These are phyloP conservation scores for Kickxella alabastrina DNA, from an alignment of 192 early-diverging fungal species.

Conservation along the genomic window DNA sequence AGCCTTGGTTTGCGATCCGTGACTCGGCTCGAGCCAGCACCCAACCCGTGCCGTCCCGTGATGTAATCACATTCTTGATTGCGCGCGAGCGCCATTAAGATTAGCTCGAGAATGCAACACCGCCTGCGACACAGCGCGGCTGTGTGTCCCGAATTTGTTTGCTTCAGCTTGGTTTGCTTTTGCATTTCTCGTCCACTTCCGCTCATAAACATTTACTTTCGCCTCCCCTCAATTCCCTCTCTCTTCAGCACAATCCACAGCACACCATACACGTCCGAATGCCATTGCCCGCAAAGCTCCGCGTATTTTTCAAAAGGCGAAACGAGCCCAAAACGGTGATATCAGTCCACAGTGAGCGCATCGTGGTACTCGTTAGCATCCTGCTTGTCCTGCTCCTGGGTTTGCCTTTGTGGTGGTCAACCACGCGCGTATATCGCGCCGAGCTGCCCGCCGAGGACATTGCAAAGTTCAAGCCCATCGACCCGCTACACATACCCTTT, in stretches of 20 bases:
- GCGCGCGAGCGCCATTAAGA: no score
- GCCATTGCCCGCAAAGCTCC: slow-evolving; percentile 22
- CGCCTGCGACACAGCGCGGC: no score
- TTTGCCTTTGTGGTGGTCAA: slow-evolving; percentile 51
- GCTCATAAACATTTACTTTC: no score
- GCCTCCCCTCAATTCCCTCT: no score
- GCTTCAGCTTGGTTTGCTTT: no score
- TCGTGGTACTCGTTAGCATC: slow-evolving; percentile 42
- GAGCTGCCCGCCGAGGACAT: slow-evolving; percentile 26
- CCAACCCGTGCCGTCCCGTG: no score
- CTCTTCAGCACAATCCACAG: neutral
- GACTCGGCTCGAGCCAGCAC: no score
- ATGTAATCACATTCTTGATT: no score
- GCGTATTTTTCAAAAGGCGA: slow-evolving; percentile 17
- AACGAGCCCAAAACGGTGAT: slow-evolving; percentile 23
- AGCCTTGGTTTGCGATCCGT: no score
- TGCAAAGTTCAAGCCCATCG: slow-evolving; percentile 7
- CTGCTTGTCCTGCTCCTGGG: slow-evolving; percentile 27
- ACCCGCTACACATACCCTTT: slow-evolving; percentile 20
- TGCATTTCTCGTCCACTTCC: no score
- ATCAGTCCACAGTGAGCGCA: slow-evolving; percentile 36
- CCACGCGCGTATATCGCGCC: slow-evolving; percentile 50
- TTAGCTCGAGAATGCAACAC: no score
- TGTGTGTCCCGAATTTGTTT: no score
- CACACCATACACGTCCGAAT: neutral